Percentiles rank a stretch among this genome's conserved stretches.
Conservation (phyloP, 345 rosid genomes). For the Hevea brasiliensis region DNA sequence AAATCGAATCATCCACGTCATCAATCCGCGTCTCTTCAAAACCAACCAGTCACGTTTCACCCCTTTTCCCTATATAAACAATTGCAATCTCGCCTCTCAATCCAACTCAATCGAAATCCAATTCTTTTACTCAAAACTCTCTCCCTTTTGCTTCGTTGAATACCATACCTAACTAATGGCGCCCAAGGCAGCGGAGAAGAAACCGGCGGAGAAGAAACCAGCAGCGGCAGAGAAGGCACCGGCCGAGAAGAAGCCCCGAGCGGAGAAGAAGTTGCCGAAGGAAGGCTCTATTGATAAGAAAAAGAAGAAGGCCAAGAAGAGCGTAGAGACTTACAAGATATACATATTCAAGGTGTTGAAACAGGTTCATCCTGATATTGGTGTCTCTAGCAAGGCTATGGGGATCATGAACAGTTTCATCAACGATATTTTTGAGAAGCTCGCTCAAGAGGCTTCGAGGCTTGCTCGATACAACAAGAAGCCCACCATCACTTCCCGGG, state of each 20-base stretch:
- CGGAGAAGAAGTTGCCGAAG: slow-evolving; percentile 29
- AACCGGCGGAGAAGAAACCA: no score
- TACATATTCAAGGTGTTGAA: slow-evolving; percentile 30
- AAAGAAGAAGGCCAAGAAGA: slow-evolving; percentile 16
- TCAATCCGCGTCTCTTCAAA: slow-evolving; percentile 2
- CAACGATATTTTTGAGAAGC: slow-evolving; percentile 27
- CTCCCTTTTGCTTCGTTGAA: no score
- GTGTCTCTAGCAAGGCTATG: slow-evolving; percentile 29
- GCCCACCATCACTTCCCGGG: slow-evolving; percentile 28
- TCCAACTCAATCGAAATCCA: no score
- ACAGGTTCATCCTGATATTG: slow-evolving; percentile 32
- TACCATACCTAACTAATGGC: slow-evolving; percentile 9
- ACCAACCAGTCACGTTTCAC: slow-evolving; percentile 10
- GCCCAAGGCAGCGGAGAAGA: background rate
- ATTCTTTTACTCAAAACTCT: no score
- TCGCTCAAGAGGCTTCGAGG: slow-evolving; percentile 22
- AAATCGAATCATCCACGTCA: slow-evolving; percentile 18
- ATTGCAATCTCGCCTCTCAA: background rate
- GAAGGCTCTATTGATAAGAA: slow-evolving; percentile 2
- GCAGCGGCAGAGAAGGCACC: no score
- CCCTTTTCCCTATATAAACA: slow-evolving; percentile 5
- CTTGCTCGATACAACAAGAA: slow-evolving; percentile 29
- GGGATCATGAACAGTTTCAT: slow-evolving; percentile 32
- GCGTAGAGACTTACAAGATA: slow-evolving; percentile 30
- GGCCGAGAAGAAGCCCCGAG: background rate